Conservation (phyloP, 305 asterid genomes). For the Fraxinus paxiana region DNA sequence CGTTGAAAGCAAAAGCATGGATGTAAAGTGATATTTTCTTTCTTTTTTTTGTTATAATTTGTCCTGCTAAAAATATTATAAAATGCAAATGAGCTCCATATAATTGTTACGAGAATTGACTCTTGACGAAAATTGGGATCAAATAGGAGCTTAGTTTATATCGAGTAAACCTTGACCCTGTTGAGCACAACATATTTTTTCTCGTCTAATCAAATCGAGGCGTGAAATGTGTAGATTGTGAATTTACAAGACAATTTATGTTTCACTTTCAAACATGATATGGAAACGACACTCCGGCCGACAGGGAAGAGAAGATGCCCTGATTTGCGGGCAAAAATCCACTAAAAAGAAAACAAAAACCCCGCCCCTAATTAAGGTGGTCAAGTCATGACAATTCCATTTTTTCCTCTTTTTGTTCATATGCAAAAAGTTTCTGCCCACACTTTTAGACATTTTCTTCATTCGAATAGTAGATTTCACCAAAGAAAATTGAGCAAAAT, state of each 20-base stretch:
- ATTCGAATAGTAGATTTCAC: not conserved
- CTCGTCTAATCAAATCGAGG: not conserved
- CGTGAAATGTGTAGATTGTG: not conserved
- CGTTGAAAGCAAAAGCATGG: not conserved
- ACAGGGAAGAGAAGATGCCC: slow-evolving; percentile 9
- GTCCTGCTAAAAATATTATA: not conserved
- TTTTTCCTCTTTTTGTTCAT: slow-evolving; percentile 7
- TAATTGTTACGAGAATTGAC: not conserved
- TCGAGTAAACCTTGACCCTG: not conserved
- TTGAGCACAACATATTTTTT: not conserved
- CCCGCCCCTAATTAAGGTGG: slow-evolving; percentile 13
- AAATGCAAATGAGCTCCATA: not conserved
- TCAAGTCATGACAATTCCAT: not conserved
- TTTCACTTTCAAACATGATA: not conserved
- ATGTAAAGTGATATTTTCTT: not conserved
- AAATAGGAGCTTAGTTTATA: not conserved
- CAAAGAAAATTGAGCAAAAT: not conserved
- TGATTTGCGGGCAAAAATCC: slow-evolving; percentile 16
- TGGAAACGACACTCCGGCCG: not conserved
- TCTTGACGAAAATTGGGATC: not conserved
- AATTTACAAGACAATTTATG: not conserved
- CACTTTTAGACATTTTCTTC: slow-evolving; percentile 4
- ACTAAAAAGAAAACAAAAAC: not conserved
- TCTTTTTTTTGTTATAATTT: not conserved
- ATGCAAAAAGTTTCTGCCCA: slow-evolving; percentile 9